Base-by-base conservation (phyloP, 352 stramenopile species). In the Phytopythium oedochilum region DNA sequence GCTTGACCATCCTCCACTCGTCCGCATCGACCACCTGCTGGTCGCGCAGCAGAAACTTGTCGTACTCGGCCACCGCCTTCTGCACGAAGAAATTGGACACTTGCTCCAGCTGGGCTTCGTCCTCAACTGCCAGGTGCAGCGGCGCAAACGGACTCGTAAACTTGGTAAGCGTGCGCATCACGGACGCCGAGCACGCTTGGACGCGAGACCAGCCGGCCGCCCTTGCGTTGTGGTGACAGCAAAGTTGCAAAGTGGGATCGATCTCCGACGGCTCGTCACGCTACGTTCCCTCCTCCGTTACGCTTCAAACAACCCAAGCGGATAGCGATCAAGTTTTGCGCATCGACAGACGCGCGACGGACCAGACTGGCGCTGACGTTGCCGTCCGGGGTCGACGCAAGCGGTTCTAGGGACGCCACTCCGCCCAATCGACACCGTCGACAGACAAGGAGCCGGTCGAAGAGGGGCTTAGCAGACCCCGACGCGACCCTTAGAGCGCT, bases 1-100 rank as follows among this genome's bases (percentile, higher is more conserved):
- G 63, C 26, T 82, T 83, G 29, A 79, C 58, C 46, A 74, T 66
- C 53, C 80, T 73, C 78, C 75, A 88, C 22, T 70, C 56, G 35
- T 71, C 63, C 3, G 40, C n/a, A 34, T 86, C 68, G 32, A 86
- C 46, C 18, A 68, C 66, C 59, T 61, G 59, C 48, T 75, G 40
- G 48, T 77, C 60, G 4, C 70, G 57, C 39, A 71, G 63, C 22
- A 83, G 66, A 57, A 74, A 83, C 44, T 68, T 63, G 50, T 80
- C 68, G 57, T 84, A 88, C 58, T 85, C 59, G 4, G 66, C 63
- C 5, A 83, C 47, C 11, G 68, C 76, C 36, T 85, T 80, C 10
- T 64, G 54, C 2, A 88, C 72, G 36, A 83, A 76, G n/a, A 69
- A 56, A 12, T 69, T 58, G 22, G 77, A 64, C 8, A 84, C 59